Percentiles rank a stretch among this genome's conserved stretches.
These are phyloP conservation scores for Hippophae gyantsensis DNA, from an alignment of 306 rosid species.

Conservation along the genomic window DNA sequence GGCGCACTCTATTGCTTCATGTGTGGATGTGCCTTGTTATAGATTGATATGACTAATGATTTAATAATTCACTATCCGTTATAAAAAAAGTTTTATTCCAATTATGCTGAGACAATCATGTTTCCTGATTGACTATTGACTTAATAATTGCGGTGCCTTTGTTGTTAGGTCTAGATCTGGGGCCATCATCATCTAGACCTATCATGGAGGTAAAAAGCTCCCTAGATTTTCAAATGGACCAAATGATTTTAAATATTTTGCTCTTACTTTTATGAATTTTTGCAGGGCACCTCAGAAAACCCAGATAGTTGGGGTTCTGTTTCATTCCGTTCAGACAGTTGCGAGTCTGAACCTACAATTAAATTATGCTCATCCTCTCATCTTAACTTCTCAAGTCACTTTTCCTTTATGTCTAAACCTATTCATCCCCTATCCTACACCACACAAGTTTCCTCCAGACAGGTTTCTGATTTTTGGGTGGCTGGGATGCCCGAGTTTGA, in stretches of 20 bases:
- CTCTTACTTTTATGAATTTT: constrained; percentile 15
- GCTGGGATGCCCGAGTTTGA: constrained; percentile 44
- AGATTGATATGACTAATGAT: too few relatives aligned
- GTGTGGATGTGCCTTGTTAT: too few relatives aligned
- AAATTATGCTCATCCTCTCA: constrained; percentile 49
- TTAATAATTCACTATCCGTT: too few relatives aligned
- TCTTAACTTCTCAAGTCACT: constrained; percentile 39
- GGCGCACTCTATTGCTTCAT: too few relatives aligned
- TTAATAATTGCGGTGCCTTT: constrained; percentile 15
- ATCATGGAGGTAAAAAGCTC: constrained; percentile 52
- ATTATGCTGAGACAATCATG: neutral
- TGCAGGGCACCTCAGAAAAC: constrained; percentile 72
- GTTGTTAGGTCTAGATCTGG: constrained; percentile 47
- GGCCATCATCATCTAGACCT: constrained; percentile 38
- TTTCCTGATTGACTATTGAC: constrained; percentile 11
- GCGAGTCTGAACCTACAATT: constrained; percentile 52
- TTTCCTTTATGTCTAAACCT: constrained; percentile 79
- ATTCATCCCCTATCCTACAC: constrained; percentile 63
- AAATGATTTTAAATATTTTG: neutral
- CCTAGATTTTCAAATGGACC: constrained; percentile 1
- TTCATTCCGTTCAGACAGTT: constrained; percentile 58
- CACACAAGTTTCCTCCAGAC: constrained; percentile 37
- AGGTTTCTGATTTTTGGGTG: constrained; percentile 36
- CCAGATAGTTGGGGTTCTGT: constrained; percentile 42
- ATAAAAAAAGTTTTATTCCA: too few relatives aligned